Evolutionary conservation across 2,329 filamentous ascomycete genomes (phyloP).

Genomic region (Acephala macrosclerotiorum): DNA sequence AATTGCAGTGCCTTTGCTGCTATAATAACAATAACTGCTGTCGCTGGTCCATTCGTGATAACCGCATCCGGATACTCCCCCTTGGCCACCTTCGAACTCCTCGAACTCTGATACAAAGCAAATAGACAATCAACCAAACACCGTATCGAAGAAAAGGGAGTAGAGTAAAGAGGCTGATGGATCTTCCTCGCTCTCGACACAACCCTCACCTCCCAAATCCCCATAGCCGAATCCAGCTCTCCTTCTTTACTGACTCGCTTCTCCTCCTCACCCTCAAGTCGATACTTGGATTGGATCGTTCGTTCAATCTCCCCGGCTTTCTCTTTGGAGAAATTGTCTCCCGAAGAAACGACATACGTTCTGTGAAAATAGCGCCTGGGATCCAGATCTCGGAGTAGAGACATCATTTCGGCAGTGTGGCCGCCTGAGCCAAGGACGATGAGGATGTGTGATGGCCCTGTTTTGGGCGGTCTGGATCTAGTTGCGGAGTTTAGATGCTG

Average conservation of each 20-base stretch:
- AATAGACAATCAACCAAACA: slow-evolving; percentile 70
- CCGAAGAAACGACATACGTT: slow-evolving; percentile 78
- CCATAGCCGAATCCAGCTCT: slow-evolving; percentile 30
- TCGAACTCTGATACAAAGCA: slow-evolving; percentile 53
- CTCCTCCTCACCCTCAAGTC: not conserved
- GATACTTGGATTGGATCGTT: slow-evolving; percentile 39
- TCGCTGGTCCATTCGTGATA: slow-evolving; percentile 88
- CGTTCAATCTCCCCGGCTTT: slow-evolving; percentile 71
- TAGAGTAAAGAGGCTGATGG: slow-evolving; percentile 79
- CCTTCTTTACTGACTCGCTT: slow-evolving; percentile 25
- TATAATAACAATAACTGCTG: slow-evolving; percentile 77
- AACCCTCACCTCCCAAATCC: slow-evolving; percentile 55
- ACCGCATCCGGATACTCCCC: slow-evolving; percentile 73
- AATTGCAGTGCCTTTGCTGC: slow-evolving; percentile 59
- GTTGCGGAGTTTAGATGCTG: slow-evolving; percentile 17
- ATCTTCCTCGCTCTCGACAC: slow-evolving; percentile 82
- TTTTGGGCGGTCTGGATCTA: slow-evolving; percentile 33
- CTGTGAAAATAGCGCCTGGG: slow-evolving; percentile 65
- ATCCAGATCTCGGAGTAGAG: slow-evolving; percentile 73
- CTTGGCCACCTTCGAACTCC: slow-evolving; percentile 41
- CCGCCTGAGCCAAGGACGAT: slow-evolving; percentile 92
- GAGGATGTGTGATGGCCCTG: slow-evolving; percentile 65
- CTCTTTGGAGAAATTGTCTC: slow-evolving; percentile 74
- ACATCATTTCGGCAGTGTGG: slow-evolving; percentile 94
- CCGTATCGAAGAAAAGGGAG: slow-evolving; percentile 71